Conservation (phyloP, 2,329 filamentous ascomycete species). For the Botryotinia narcissicola region DNA sequence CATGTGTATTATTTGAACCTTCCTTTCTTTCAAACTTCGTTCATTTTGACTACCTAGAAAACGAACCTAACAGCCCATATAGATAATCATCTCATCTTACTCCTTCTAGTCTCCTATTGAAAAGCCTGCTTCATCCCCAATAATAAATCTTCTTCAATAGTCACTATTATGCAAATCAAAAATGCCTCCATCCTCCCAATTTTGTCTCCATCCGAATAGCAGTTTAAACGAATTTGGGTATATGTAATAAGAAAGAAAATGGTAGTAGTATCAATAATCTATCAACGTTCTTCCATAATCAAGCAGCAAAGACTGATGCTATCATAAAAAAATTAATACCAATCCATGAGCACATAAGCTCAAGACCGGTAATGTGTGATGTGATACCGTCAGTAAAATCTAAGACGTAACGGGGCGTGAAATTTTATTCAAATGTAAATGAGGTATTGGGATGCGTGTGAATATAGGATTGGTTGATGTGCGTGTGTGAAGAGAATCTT, state of each 20-base stretch:
- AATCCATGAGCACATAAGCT: slow-evolving; percentile 29
- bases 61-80: neutral
- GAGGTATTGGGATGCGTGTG: slow-evolving; percentile 12
- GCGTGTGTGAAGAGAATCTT: slow-evolving; percentile 6
- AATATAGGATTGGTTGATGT: slow-evolving; percentile 8
- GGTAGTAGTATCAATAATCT: slow-evolving; percentile 18
- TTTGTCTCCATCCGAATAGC: slow-evolving; percentile 20
- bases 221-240: slow-evolving; percentile 38
- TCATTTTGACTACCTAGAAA: neutral
- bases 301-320: slow-evolving; percentile 20
- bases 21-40: neutral
- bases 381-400: slow-evolving; percentile 29
- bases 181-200: slow-evolving; percentile 7
- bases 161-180: slow-evolving; percentile 12
- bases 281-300: slow-evolving; percentile 18
- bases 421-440: slow-evolving; percentile 22
- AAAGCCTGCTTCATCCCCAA: slow-evolving; percentile 15
- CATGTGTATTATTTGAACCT: neutral
- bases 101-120: neutral
- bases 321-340: slow-evolving; percentile 30
- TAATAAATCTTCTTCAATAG: slow-evolving; percentile 12
- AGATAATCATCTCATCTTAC: slow-evolving; percentile 1
- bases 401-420: slow-evolving; percentile 31
- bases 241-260: slow-evolving; percentile 33
- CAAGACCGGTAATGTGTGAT: slow-evolving; percentile 21